Evolutionary conservation across 176 grass and related monocot genomes (phyloP).

Genomic region (Pharus latifolius): DNA sequence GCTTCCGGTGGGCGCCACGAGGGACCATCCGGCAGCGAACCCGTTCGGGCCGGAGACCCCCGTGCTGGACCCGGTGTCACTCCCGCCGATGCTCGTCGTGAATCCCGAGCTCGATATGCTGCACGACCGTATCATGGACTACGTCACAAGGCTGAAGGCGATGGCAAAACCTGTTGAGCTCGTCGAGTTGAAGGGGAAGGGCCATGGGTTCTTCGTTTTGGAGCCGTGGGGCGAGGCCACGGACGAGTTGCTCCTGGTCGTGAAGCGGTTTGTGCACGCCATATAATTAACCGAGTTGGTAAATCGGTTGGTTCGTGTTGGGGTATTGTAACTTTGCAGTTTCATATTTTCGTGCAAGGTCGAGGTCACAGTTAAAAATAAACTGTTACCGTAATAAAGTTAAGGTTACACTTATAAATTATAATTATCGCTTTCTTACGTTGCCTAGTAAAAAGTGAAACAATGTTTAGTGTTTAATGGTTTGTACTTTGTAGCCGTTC

Average conservation of each 20-base stretch:
- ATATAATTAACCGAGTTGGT: too few species aligned
- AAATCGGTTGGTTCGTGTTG: too few species aligned
- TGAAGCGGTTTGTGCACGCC: conserved; percentile 37
- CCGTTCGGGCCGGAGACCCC: conserved; percentile 50
- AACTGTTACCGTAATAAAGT: too few species aligned
- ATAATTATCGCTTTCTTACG: too few species aligned
- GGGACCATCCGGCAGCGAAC: conserved; percentile 53
- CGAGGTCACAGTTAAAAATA: too few species aligned
- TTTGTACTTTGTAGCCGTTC: too few species aligned
- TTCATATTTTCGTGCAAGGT: too few species aligned
- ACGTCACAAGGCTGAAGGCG: conserved; percentile 26
- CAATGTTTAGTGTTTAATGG: too few species aligned
- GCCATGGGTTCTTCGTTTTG: conserved; percentile 53
- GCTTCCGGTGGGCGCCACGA: conserved; percentile 33
- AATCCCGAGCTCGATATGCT: conserved; percentile 41
- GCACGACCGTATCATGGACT: conserved; percentile 43
- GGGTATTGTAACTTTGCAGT: too few species aligned
- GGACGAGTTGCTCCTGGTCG: conserved; percentile 15
- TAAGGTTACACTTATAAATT: too few species aligned
- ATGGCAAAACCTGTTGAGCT: conserved; percentile 36
- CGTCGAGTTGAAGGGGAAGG: conserved; percentile 47
- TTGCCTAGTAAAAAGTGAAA: too few species aligned
- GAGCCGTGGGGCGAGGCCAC: conserved; percentile 34
- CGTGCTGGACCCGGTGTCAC: not conserved
- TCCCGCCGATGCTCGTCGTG: conserved; percentile 43